Evolutionary conservation across 2,329 filamentous ascomycete genomes (phyloP).

Genomic region (Fusarium palustre): DNA sequence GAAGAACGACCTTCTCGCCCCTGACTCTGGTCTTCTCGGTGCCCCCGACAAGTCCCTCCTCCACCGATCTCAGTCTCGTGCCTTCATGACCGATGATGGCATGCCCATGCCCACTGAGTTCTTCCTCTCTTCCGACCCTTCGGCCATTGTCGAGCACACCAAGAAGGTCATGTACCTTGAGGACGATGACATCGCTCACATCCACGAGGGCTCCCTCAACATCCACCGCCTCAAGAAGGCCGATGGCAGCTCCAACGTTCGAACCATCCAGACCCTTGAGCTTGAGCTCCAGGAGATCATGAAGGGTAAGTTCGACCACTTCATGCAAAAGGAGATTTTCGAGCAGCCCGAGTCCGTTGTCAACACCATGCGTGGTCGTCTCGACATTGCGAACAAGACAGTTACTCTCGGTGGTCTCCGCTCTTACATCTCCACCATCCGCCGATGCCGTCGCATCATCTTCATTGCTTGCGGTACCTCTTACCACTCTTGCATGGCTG

Average conservation of each 20-base stretch:
- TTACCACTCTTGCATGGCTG: constrained; percentile 99
- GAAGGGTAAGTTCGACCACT: constrained; percentile 99
- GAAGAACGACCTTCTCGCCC: constrained; percentile 81
- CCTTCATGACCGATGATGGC: constrained; percentile 98
- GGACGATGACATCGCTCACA: constrained; percentile 99
- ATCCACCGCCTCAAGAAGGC: constrained; percentile 98
- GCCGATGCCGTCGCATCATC: constrained; percentile 95
- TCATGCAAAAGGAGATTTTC: constrained; percentile 99
- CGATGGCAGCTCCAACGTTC: constrained; percentile 95
- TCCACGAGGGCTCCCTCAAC: constrained; percentile 98
- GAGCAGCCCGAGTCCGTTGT: constrained; percentile 99
- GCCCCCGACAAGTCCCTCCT: constrained; percentile 97
- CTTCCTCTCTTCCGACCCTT: constrained; percentile 98
- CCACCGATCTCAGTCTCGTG: constrained; percentile 97
- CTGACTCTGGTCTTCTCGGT: constrained; percentile 74
- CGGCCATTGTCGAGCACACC: constrained; percentile 98
- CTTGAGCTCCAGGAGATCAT: constrained; percentile 99
- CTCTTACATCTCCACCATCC: constrained; percentile 96
- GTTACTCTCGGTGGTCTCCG: constrained; percentile 96
- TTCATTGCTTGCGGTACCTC: constrained; percentile 99
- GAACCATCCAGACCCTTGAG: constrained; percentile 97
- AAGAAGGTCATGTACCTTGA: constrained; percentile 99
- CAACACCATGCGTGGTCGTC: constrained; percentile 99
- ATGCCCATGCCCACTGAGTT: constrained; percentile 98
- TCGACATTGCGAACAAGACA: constrained; percentile 92